Base-by-base conservation (phyloP, 257 asterid species). In the Scutellaria barbata region DNA sequence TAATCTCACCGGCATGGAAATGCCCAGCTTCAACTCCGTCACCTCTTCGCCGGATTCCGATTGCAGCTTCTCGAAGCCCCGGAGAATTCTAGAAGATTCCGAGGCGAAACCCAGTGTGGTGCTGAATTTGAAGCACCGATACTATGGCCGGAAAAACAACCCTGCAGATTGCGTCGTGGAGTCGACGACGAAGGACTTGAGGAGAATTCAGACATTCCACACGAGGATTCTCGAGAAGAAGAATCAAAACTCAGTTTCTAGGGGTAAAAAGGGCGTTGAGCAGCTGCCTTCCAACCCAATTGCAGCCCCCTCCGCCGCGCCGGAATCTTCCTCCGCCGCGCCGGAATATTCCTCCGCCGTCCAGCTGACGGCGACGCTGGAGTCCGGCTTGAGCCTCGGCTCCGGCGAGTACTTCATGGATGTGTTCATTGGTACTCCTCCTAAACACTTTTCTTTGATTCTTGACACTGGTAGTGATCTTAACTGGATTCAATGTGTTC, bases 391-490 rank as follows among this genome's bases (percentile, higher is more conserved):
- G 10, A 79, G 78, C 37, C 84, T 81, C 16, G 88, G 88, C 51
- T 84, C 88, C 3, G 88, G 83, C 0, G 98, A 92, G 80, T 92
- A 92, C 68, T 88, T 92, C 83, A 90, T 92, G 85, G 96, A 92
- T 61, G 96, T 92, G 6, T 90, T 88, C 57, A 67, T 92, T 1
- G 98, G 98, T 75, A 86, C 98, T 33, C 98, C 98, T 69, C 96
- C 96, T 45, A 85, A 83, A 69, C 98, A 92, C 42, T 92, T 78
- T 59, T 92, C 96, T 18, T 72, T 92, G 62, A 90, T 92, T 74
- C 91, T 92, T 57, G 98, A 90, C 69, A 90, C 98, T 3, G 98
- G 98, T 14, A 89, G 96, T 76, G 98, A 94, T 79, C 90, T 94
- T 17, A 91, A 94, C 42, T 94, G 98, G 98, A 86, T 94, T 59